Percentiles rank a stretch among this genome's conserved stretches.
Conservation (phyloP, 2,329 filamentous ascomycete genomes). For the Rugonectria rugulosa region DNA sequence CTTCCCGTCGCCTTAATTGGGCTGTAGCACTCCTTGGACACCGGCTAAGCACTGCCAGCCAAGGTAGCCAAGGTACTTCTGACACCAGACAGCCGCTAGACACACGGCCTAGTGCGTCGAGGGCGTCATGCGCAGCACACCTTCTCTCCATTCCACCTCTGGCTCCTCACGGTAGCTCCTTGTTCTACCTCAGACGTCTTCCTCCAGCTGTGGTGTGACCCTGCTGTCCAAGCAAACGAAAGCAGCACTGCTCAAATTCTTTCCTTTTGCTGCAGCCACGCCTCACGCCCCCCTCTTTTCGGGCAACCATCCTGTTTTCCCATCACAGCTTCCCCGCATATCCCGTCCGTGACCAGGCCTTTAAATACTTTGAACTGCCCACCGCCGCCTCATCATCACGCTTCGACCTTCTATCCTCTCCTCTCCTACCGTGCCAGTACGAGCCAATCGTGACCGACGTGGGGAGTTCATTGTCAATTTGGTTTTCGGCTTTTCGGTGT, state of each 20-base stretch:
- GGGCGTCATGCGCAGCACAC: slow-evolving; percentile 16
- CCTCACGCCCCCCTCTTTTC: slow-evolving; percentile 7
- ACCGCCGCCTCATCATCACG: neutral
- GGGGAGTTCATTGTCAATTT: neutral
- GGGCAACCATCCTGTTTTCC: neutral
- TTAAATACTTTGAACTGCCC: slow-evolving; percentile 37
- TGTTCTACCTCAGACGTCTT: slow-evolving; percentile 10
- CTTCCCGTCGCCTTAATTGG: neutral
- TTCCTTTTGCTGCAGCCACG: slow-evolving; percentile 16
- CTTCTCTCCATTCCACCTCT: slow-evolving; percentile 7
- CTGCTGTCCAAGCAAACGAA: slow-evolving; percentile 14
- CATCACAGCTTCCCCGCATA: slow-evolving; percentile 33
- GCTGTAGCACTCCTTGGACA: neutral
- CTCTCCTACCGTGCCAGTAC: slow-evolving; percentile 13
- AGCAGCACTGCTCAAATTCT: neutral
- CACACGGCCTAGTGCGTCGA: slow-evolving; percentile 10
- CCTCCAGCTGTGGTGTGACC: slow-evolving; percentile 31
- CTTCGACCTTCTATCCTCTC: slow-evolving; percentile 13
- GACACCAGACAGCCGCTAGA: neutral
- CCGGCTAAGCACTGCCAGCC: no score
- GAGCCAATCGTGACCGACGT: slow-evolving; percentile 3
- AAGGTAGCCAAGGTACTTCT: slow-evolving; percentile 11
- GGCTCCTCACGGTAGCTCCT: neutral
- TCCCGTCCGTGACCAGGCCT: slow-evolving; percentile 15
- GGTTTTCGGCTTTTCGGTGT: slow-evolving; percentile 1